Base-by-base conservation (phyloP, 2,329 filamentous ascomycete genomes). In the Talaromyces sp. region DNA sequence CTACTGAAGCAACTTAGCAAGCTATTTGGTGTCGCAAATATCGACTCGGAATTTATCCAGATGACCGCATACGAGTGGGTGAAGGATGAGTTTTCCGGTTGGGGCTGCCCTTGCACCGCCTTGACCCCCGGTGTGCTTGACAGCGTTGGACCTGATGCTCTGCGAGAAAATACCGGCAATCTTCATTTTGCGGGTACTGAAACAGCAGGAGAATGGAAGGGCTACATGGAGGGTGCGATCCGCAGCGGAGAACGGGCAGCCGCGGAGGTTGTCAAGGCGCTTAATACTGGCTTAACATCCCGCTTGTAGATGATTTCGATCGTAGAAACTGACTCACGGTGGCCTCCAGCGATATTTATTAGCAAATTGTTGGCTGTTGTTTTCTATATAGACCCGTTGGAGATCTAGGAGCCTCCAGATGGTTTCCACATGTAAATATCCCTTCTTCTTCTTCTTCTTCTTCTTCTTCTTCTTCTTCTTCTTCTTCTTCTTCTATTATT, bases 211-310 rank as follows among this genome's bases (percentile, higher is more conserved):
- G 75, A 79, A 52, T 84, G 81, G 81, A 80, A 78, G 49, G 81
- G 82, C 0, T 84, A 83, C 60, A 83, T 85, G 80, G 82, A 85
- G 54, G 82, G 82, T 1, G 82, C 82, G 0, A 68, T 84, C 10
- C 60, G 75, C 5, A 76, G 71, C 45, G 82, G 82, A 1, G 70
- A 81, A 52, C 65, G 77, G 13, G 82, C 71, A 2, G 80, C 80
- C 0, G 63, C 64, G 32, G 78, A 83, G 60, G 76, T 81, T 3
- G 51, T 78, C 6, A 29, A 41, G 24, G 36, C 8, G 3, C 36
- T 48, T 19, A 29, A 40, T 6, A 14, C 13, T 17, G 13, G 20
- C 8, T 10, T 37, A 8, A 20, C 43, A 19, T 30, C 32, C 8
- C 44, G 32, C 7, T 32, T 47, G 9, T 47, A 37, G 17, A 27